A percentile compares a stretch with the other conserved stretches of the same genome.
phyloP scores from a whole-genome alignment of 1,284 basidiomycete species.

The Phylloboletellus chloephorus region DNA sequence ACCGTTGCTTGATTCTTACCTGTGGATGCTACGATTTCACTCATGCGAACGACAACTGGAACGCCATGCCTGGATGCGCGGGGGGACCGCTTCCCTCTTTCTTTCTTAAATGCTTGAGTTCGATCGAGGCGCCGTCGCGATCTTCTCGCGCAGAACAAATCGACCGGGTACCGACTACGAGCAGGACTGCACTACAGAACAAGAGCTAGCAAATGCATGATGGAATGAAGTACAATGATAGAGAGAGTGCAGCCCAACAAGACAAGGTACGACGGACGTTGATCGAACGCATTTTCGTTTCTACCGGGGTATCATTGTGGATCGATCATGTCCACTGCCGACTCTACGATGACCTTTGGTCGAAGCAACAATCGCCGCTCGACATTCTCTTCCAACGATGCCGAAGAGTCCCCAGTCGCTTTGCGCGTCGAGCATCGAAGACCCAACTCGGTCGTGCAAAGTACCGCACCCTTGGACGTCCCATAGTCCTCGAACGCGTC shows the following conservation, averaged over 20 bases:
- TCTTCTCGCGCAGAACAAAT: too few species aligned
- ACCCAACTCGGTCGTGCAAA: constrained; percentile 68
- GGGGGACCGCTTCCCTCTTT: too few species aligned
- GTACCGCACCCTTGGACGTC: constrained; percentile 44
- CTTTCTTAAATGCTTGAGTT: too few species aligned
- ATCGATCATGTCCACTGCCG: constrained; percentile 56
- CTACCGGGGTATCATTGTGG: constrained; percentile 20
- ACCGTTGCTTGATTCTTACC: too few species aligned
- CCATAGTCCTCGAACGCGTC: constrained; percentile 64
- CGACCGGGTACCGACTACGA: too few species aligned
- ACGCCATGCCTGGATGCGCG: too few species aligned
- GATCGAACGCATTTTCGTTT: background rate
- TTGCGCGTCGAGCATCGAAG: constrained; percentile 56
- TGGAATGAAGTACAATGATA: constrained; percentile 21
- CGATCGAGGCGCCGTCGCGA: too few species aligned
- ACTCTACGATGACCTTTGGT: constrained; percentile 70
- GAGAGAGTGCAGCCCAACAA: constrained; percentile 3
- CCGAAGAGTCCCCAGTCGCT: constrained; percentile 25
- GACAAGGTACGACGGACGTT: constrained; percentile 1
- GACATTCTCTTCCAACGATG: constrained; percentile 38
- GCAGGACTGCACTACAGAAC: constrained; percentile 4
- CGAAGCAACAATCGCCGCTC: constrained; percentile 57
- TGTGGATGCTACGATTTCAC: too few species aligned
- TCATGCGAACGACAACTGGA: too few species aligned
- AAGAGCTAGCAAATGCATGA: constrained; percentile 15